phyloP scores from a whole-genome alignment of 257 asterid genomes.

The Agastache rugosa region DNA sequence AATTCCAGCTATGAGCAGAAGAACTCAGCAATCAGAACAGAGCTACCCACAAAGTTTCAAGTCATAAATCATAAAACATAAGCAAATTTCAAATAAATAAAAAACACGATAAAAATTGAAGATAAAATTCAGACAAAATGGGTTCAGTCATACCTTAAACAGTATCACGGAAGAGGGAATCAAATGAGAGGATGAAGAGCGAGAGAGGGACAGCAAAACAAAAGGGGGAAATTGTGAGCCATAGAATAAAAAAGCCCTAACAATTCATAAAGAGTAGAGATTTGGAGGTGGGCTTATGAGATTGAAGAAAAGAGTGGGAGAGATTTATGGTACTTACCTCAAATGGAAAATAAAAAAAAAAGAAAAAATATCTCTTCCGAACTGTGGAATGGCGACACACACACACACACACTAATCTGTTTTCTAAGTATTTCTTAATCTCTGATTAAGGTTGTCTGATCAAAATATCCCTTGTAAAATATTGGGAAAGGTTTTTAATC shows the following conservation, averaged over 20 bases:
- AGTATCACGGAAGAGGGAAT: slow-evolving; percentile 22
- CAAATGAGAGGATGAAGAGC: slow-evolving; percentile 19
- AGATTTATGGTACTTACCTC: slow-evolving; percentile 48
- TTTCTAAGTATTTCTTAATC: slow-evolving; percentile 28
- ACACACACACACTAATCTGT: slow-evolving; percentile 30
- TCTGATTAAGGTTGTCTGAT: slow-evolving; percentile 41
- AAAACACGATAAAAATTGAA: not conserved
- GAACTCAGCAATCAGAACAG: slow-evolving; percentile 23
- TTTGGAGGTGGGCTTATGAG: slow-evolving; percentile 32
- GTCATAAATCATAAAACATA: not conserved
- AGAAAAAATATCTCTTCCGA: slow-evolving; percentile 40
- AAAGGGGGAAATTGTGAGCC: slow-evolving; percentile 47
- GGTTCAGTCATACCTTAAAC: slow-evolving; percentile 34
- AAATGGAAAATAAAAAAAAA: slow-evolving; percentile 54
- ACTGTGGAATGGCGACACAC: slow-evolving; percentile 11
- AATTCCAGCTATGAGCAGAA: slow-evolving; percentile 24
- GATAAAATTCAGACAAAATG: not conserved
- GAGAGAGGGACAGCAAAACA: slow-evolving; percentile 20
- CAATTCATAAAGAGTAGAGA: slow-evolving; percentile 18
- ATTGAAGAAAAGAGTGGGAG: not conserved
- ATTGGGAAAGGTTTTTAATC: not conserved
- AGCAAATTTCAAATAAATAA: slow-evolving; percentile 8
- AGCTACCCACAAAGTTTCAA: not conserved
- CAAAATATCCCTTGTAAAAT: not conserved
- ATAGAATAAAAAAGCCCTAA: slow-evolving; percentile 46